These are phyloP conservation scores for Morella rubra DNA, from an alignment of 306 rosid species.

Conservation along the genomic window DNA sequence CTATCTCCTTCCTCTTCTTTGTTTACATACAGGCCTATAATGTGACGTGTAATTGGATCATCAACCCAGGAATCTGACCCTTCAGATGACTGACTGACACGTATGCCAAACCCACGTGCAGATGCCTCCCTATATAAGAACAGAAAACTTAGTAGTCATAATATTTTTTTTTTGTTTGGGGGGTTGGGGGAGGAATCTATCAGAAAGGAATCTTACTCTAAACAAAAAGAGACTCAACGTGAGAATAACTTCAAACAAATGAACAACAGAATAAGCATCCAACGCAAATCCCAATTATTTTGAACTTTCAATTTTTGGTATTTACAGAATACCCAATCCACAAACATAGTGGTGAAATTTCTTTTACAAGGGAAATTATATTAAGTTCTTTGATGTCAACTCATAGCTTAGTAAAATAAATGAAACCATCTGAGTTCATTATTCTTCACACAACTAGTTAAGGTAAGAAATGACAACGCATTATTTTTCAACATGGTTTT, in stretches of 20 bases:
- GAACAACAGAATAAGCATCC: neutral
- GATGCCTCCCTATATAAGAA: conserved; percentile 71
- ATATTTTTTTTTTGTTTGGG: neutral
- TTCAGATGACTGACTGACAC: conserved; percentile 58
- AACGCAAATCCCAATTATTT: no score
- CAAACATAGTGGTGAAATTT: neutral
- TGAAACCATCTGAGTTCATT: neutral
- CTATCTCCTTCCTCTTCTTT: conserved; percentile 49
- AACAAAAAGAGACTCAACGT: no score
- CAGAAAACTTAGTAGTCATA: conserved; percentile 10
- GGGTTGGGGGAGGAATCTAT: neutral
- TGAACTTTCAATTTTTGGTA: no score
- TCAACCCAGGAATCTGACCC: conserved; percentile 97
- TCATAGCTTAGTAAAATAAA: neutral
- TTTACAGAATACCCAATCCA: neutral
- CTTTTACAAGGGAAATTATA: neutral
- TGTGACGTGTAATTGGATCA: conserved; percentile 87
- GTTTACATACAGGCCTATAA: conserved; percentile 60
- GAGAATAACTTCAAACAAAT: neutral
- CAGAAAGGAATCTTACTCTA: neutral
- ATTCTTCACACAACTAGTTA: neutral
- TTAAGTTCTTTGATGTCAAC: neutral
- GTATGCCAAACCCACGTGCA: conserved; percentile 70
- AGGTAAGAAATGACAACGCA: neutral
- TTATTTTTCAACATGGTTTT: neutral